These are phyloP conservation scores for Capronia coronata DNA, from an alignment of 2,329 filamentous ascomycete genomes.

Conservation along the genomic window DNA sequence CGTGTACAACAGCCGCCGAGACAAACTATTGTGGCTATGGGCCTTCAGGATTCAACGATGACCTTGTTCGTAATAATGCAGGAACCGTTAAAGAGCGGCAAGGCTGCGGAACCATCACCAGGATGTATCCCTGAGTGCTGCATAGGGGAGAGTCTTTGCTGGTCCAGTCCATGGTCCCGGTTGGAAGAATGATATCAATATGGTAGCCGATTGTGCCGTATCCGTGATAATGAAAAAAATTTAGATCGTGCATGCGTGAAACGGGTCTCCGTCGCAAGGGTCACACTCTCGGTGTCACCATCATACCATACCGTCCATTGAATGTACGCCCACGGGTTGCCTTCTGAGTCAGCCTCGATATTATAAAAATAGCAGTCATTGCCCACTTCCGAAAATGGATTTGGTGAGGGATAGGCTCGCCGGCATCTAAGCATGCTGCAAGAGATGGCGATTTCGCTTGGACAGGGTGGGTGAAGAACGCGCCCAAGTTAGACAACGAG, in stretches of 20 bases:
- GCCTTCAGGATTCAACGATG: neutral
- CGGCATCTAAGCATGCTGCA: no score
- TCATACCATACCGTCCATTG: no score
- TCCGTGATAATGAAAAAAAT: neutral
- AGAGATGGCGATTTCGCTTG: no score
- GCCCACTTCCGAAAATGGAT: no score
- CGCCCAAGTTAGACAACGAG: no score
- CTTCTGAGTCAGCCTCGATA: no score
- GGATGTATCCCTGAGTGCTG: neutral
- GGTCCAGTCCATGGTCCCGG: no score
- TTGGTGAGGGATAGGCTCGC: no score
- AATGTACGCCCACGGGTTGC: no score
- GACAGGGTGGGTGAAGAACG: neutral
- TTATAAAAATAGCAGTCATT: no score
- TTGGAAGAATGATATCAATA: neutral
- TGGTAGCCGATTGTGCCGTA: neutral
- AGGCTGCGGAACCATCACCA: constrained; percentile 1
- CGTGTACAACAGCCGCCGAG: neutral
- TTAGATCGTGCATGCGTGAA: neutral
- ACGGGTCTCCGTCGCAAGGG: neutral
- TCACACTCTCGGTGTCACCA: no score
- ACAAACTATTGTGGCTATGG: constrained; percentile 5
- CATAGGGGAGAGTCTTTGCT: neutral
- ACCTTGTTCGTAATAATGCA: neutral
- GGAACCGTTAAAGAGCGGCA: neutral